These are phyloP conservation scores for Ogataea glucozyma DNA, from an alignment of 805 yeast genomes.

Conservation along the genomic window DNA sequence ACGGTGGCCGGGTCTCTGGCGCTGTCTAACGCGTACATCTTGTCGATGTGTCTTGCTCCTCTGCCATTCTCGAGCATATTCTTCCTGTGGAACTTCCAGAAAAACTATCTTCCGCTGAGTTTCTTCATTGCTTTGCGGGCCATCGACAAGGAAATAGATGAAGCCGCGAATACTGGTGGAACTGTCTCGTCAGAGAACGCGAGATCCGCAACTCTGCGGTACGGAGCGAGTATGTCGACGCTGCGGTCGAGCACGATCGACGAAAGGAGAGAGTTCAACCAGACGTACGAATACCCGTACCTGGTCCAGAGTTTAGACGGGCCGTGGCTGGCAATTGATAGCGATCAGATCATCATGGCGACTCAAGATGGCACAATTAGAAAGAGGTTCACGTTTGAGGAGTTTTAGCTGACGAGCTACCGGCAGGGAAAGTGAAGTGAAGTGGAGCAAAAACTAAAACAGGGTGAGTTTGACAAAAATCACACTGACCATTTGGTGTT, in stretches of 20 bases:
- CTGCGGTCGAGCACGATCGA: slow-evolving; percentile 59
- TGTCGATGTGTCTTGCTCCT: slow-evolving; percentile 74
- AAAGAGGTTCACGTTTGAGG: slow-evolving; percentile 31
- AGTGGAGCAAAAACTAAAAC: background rate
- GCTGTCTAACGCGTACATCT: slow-evolving; percentile 72
- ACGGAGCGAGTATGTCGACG: slow-evolving; percentile 17
- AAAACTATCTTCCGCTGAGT: slow-evolving; percentile 75
- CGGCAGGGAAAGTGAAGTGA: background rate
- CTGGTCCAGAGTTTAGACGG: slow-evolving; percentile 73
- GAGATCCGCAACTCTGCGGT: background rate
- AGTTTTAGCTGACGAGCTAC: slow-evolving; percentile 23
- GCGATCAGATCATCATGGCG: slow-evolving; percentile 51
- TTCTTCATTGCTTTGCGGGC: slow-evolving; percentile 87
- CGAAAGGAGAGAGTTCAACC: slow-evolving; percentile 71
- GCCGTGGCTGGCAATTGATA: slow-evolving; percentile 77
- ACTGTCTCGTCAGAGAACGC: background rate
- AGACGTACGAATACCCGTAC: slow-evolving; percentile 76
- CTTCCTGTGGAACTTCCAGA: slow-evolving; percentile 78
- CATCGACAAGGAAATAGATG: slow-evolving; percentile 39
- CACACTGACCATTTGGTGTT: background rate
- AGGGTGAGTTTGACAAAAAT: background rate
- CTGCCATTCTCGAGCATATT: slow-evolving; percentile 68
- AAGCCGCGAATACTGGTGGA: too few relatives aligned
- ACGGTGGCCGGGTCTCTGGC: slow-evolving; percentile 89
- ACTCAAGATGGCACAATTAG: slow-evolving; percentile 38